Base-by-base conservation (phyloP, 768 basidiomycete species). In the Pleurotus eryngii region DNA sequence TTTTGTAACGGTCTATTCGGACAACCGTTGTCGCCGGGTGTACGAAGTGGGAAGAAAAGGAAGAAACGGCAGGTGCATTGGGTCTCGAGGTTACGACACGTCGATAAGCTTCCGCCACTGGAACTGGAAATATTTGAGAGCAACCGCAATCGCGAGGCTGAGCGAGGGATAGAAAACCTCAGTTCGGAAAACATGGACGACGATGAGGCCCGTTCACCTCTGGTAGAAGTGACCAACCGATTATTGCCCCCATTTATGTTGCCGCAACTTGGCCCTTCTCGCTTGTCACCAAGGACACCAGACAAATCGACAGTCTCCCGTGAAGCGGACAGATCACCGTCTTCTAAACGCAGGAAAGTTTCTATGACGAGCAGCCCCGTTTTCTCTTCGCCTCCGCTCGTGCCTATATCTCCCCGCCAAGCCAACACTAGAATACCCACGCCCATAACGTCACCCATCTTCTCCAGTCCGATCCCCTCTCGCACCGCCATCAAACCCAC, bases 51-150 rank as follows among this genome's bases (percentile, higher is more conserved):
- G 2, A 30, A 63, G 35, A 80, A 80, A 65, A 73, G 73, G 49
- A 76, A 75, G 65, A 67, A 65, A 15, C 64, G 69, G 48, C 67
- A 68, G 26, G 73, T 74, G 14, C 59, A 67, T 20, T 84, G 79
- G 81, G 70, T 78, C 59, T 70, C 70, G 37, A 77, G 71, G 59
- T 66, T 81, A 49, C 71, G 64, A 11, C 51, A 47, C 9, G 54
- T 59, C 42, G 68, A 73, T 60, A 20, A 42, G 0, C 51, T 54
- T 9, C 51, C 51, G 18, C 38, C 51, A 5, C 22, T 54, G 39
- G n/a, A 20, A 22, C 22, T 54, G 39, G 3, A 20, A 40, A 40
- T 15, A 17, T 11, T 24, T 2, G 24, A 4, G 56, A 26, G 24
- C 1, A 5, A 26, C 24, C 58, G 38, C 39, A 59, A 60, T 20